Percentiles rank a stretch among this genome's conserved stretches.
Conservation (phyloP, 768 basidiomycete species). For the Phylloporus arenicola region DNA sequence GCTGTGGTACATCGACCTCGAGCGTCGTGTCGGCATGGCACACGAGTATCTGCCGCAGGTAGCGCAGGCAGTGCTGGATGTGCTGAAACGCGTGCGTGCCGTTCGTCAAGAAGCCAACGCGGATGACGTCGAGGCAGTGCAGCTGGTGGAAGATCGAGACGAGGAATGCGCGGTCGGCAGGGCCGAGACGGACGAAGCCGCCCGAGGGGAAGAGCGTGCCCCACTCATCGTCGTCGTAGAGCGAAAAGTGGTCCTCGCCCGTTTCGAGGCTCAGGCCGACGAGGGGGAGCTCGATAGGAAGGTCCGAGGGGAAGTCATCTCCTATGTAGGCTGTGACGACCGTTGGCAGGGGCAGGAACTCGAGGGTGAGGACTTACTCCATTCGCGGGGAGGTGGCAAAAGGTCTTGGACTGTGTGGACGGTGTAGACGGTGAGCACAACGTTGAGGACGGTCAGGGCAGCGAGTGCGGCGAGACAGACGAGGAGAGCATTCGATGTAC, state of each 20-base stretch:
- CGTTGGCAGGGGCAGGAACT: neutral
- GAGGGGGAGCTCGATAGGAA: conserved; percentile 26
- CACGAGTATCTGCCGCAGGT: conserved; percentile 34
- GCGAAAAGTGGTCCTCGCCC: conserved; percentile 25
- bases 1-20: conserved; percentile 29
- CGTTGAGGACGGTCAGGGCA: conserved; percentile 20
- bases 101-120: conserved; percentile 24
- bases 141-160: conserved; percentile 44
- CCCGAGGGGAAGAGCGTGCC: conserved; percentile 30
- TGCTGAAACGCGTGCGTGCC: conserved; percentile 25
- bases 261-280: conserved; percentile 25
- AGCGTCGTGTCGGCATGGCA: conserved; percentile 37
- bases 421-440: conserved; percentile 17
- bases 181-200: conserved; percentile 33
- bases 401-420: conserved; percentile 11
- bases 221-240: conserved; percentile 34
- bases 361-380: conserved; percentile 15
- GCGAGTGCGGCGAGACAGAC: conserved; percentile 18
- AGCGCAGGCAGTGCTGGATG: conserved; percentile 36
- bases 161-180: conserved; percentile 30
- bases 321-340: conserved; percentile 24
- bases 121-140: conserved; percentile 40
- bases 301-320: conserved; percentile 29
- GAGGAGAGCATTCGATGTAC: neutral
- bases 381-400: conserved; percentile 15